Percentiles rank a stretch among this genome's conserved stretches.
These are phyloP conservation scores for Aspergillus sp. DNA, from an alignment of 2,329 filamentous ascomycete species.

Conservation along the genomic window DNA sequence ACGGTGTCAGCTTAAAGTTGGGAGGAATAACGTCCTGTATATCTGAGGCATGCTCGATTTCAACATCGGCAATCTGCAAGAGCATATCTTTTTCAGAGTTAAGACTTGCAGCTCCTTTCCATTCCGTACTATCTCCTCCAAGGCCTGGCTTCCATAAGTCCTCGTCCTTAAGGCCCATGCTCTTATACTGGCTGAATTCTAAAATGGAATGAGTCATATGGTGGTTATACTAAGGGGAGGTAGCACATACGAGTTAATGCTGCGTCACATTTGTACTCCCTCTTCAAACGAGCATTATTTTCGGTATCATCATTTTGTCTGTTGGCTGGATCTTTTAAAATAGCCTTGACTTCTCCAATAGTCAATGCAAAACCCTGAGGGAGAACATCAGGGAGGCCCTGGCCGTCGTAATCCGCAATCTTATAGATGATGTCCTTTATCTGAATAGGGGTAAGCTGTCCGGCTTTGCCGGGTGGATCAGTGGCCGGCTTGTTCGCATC, in stretches of 20 bases:
- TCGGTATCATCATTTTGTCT: not conserved
- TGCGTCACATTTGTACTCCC: not conserved
- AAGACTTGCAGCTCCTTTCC: not conserved
- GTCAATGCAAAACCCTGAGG: not conserved
- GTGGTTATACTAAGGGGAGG: not conserved
- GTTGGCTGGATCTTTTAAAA: not conserved
- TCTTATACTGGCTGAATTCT: not conserved
- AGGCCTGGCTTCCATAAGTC: not conserved
- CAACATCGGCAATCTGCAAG: not conserved
- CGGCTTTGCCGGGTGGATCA: not conserved
- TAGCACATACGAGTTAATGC: not conserved
- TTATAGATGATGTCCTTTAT: not conserved
- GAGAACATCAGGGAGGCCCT: not conserved
- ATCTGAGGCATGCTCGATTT: not conserved
- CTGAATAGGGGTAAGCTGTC: not conserved
- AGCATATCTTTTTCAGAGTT: not conserved
- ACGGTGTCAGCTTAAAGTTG: not conserved
- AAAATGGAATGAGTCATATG: not conserved
- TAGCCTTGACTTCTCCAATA: not conserved
- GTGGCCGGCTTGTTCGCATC: not conserved
- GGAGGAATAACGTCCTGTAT: not conserved
- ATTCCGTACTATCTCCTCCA: not conserved
- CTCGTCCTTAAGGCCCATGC: not conserved
- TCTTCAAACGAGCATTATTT: not conserved
- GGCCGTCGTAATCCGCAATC: not conserved